Conservation (phyloP, 169 alveolate species). For the Babesia ovata region DNA sequence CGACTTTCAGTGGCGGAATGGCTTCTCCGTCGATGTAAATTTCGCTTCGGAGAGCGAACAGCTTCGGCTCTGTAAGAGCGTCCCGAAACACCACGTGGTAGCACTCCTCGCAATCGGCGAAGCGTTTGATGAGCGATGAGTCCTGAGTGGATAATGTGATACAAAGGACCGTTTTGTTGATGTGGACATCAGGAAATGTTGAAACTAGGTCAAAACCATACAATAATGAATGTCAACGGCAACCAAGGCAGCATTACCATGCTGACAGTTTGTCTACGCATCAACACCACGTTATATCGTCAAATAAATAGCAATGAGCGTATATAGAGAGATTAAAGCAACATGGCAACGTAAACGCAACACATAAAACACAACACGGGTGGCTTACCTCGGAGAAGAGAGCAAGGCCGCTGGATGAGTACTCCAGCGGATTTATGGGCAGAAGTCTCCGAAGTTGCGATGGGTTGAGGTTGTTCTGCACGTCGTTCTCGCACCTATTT, state of each 20-base stretch:
- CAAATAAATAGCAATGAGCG: neutral
- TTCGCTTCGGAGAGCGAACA: conserved; percentile 32
- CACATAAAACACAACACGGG: neutral
- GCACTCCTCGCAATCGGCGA: conserved; percentile 51
- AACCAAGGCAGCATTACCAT: too few relatives aligned
- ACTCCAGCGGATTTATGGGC: conserved; percentile 58
- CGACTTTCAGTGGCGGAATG: conserved; percentile 37
- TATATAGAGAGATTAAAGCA: too few relatives aligned
- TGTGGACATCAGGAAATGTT: too few relatives aligned
- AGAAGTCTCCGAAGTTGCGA: conserved; percentile 26
- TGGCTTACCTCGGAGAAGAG: conserved; percentile 53
- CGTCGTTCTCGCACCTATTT: conserved; percentile 53
- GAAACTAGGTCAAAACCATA: too few relatives aligned
- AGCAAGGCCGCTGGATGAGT: conserved; percentile 44
- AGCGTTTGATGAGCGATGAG: neutral
- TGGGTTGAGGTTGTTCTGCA: conserved; percentile 24
- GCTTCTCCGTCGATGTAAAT: conserved; percentile 48
- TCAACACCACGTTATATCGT: neutral
- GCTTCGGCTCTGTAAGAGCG: conserved; percentile 40
- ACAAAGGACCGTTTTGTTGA: too few relatives aligned
- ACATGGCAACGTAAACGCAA: too few relatives aligned
- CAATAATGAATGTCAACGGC: too few relatives aligned
- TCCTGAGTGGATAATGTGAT: neutral
- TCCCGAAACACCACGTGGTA: conserved; percentile 50
- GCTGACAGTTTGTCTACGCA: too few relatives aligned